These are phyloP conservation scores for Phytophthora chlamydospora DNA, from an alignment of 352 stramenopile genomes.

Conservation along the genomic window DNA sequence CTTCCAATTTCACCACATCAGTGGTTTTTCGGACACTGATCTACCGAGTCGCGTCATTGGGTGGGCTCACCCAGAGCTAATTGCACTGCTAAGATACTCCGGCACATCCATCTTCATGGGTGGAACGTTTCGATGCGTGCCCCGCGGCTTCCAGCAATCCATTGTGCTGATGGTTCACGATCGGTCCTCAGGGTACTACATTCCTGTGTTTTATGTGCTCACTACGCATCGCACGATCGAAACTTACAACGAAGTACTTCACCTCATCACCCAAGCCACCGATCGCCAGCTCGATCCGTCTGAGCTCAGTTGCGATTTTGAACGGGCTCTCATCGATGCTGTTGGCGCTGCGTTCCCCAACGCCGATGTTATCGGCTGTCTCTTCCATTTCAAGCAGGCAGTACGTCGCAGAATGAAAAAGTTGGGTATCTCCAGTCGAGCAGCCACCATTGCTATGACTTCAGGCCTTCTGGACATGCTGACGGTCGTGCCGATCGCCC, in stretches of 20 bases:
- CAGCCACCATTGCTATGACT: conserved; percentile 3
- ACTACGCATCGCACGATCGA: neutral
- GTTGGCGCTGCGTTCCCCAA: conserved; percentile 11
- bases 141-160: conserved; percentile 1
- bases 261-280: neutral
- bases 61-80: conserved; percentile 21
- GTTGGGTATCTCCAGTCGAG: neutral
- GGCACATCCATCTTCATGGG: neutral
- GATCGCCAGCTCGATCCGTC: neutral
- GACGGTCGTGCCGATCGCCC: neutral
- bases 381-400: conserved; percentile 4
- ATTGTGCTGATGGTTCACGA: conserved; percentile 3
- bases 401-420: neutral
- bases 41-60: conserved; percentile 18
- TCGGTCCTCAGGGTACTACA: neutral
- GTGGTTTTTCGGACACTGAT: neutral
- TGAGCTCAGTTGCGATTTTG: conserved; percentile 2
- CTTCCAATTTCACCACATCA: conserved; percentile 4
- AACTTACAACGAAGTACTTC: neutral
- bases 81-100: conserved; percentile 8
- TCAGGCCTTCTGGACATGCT: conserved; percentile 7
- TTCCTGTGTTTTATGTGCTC: conserved; percentile 3
- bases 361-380: neutral
- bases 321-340: neutral
- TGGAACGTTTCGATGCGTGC: conserved; percentile 2